Evolutionary conservation across 2,329 filamentous ascomycete genomes (phyloP).

Genomic region (Fusarium sp.): DNA sequence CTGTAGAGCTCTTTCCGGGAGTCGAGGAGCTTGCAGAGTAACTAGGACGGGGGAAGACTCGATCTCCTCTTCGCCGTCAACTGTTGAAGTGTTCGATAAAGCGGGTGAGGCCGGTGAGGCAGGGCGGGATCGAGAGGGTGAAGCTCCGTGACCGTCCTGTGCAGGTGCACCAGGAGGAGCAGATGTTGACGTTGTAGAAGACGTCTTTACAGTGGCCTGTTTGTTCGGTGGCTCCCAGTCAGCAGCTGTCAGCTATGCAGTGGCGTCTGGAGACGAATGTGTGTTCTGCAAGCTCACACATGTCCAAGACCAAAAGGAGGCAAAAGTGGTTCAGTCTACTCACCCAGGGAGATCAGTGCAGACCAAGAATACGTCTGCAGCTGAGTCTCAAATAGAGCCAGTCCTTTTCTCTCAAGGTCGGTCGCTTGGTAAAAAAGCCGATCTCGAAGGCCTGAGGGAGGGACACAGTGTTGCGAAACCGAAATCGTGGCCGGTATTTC

Average conservation of each 20-base stretch:
- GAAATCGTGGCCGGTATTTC: conserved; percentile 34
- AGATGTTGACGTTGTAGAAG: conserved; percentile 62
- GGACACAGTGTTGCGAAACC: conserved; percentile 36
- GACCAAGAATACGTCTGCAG: conserved; percentile 69
- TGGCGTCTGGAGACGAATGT: conserved; percentile 43
- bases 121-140: conserved; percentile 51
- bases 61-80: conserved; percentile 66
- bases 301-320: conserved; percentile 25
- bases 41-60: conserved; percentile 70
- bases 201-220: conserved; percentile 65
- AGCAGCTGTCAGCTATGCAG: conserved; percentile 44
- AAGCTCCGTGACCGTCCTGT: conserved; percentile 66
- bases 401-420: conserved; percentile 48
- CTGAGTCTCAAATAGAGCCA: conserved; percentile 62
- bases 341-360: conserved; percentile 72
- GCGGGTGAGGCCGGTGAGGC: conserved; percentile 66
- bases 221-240: conserved; percentile 38
- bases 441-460: conserved; percentile 42
- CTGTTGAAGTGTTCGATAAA: conserved; percentile 72
- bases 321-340: conserved; percentile 40
- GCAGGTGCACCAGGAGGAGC: conserved; percentile 70
- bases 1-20: conserved; percentile 67
- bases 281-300: conserved; percentile 39
- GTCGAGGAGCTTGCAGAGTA: conserved; percentile 68
- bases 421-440: conserved; percentile 42